phyloP scores from a whole-genome alignment of 2,329 filamentous ascomycete species.

The Fusarium setosum region DNA sequence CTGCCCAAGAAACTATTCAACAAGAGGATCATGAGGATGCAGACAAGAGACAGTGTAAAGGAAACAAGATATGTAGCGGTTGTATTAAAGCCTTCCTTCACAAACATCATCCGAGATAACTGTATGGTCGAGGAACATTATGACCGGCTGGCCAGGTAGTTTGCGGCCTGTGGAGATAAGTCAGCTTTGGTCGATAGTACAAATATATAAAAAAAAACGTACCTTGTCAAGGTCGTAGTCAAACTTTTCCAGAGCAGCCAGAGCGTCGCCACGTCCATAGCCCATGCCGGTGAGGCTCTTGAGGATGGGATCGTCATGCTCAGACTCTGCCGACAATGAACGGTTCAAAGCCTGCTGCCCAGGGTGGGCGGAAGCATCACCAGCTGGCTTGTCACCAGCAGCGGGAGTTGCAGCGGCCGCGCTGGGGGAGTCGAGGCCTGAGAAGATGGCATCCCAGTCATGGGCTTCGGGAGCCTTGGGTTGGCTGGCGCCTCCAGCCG shows the following conservation, averaged over 20 bases:
- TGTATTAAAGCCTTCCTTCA: slow-evolving; percentile 28
- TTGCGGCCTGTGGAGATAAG: slow-evolving; percentile 57
- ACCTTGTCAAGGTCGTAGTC: slow-evolving; percentile 98
- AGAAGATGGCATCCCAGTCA: slow-evolving; percentile 97
- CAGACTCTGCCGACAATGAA: slow-evolving; percentile 72
- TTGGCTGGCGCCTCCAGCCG: slow-evolving; percentile 54
- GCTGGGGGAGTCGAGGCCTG: slow-evolving; percentile 73
- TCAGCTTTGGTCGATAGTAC: neutral
- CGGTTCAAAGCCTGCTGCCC: slow-evolving; percentile 61
- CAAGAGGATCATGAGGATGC: slow-evolving; percentile 33
- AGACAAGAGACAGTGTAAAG: slow-evolving; percentile 24
- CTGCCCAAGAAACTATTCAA: slow-evolving; percentile 39
- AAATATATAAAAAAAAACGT: slow-evolving; percentile 45
- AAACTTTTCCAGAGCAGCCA: slow-evolving; percentile 89
- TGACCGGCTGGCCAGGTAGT: slow-evolving; percentile 66
- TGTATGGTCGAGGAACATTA: slow-evolving; percentile 43
- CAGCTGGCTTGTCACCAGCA: slow-evolving; percentile 30
- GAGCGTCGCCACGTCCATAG: slow-evolving; percentile 78
- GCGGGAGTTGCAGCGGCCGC: slow-evolving; percentile 43
- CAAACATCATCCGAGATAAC: slow-evolving; percentile 14
- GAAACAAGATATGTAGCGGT: slow-evolving; percentile 35
- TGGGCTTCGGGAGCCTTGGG: slow-evolving; percentile 65
- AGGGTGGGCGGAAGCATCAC: slow-evolving; percentile 23
- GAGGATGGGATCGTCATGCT: slow-evolving; percentile 90
- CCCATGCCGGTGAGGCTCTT: slow-evolving; percentile 93